Conservation (phyloP, 75 land plant species). For the Pinus albicaulis region DNA sequence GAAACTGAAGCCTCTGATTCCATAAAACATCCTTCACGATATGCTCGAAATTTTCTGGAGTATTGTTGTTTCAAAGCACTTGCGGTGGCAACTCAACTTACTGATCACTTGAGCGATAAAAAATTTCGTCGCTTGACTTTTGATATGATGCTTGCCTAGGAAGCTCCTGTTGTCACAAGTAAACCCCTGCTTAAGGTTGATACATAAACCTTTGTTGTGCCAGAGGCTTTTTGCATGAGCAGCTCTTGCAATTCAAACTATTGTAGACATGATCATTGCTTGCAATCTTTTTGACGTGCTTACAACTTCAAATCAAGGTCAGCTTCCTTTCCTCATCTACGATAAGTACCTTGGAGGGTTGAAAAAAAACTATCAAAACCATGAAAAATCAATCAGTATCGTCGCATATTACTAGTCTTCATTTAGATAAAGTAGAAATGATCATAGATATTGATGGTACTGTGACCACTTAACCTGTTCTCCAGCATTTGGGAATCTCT, state of each 20-base stretch:
- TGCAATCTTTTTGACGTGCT: conserved; percentile 76
- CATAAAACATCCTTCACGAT: conserved; percentile 62
- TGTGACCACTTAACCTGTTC: conserved; percentile 93
- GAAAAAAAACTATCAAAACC: conserved; percentile 72
- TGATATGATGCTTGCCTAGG: conserved; percentile 99
- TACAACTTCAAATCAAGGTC: conserved; percentile 59
- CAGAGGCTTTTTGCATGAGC: conserved; percentile 76
- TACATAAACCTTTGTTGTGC: conserved; percentile 60
- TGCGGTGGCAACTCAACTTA: conserved; percentile 56
- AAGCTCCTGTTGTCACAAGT: conserved; percentile 68
- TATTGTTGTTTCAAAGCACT: conserved; percentile 92
- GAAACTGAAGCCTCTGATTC: conserved; percentile 64
- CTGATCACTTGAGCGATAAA: conserved; percentile 69
- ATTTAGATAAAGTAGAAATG: conserved; percentile 64
- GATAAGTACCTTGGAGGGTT: conserved; percentile 79
- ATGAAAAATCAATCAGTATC: conserved; percentile 82
- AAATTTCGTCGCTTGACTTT: conserved; percentile 29
- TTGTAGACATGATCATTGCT: conserved; percentile 78
- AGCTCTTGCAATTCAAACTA: conserved; percentile 76
- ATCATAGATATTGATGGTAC: conserved; percentile 96
- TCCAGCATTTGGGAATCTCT: conserved; percentile 88
- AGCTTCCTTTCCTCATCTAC: conserved; percentile 32
- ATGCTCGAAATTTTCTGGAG: conserved; percentile 89
- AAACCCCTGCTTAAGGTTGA: conserved; percentile 67
- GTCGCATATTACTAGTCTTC: conserved; percentile 53